phyloP scores from a whole-genome alignment of 176 grass and related monocot genomes.

The Juncus inflexus region DNA sequence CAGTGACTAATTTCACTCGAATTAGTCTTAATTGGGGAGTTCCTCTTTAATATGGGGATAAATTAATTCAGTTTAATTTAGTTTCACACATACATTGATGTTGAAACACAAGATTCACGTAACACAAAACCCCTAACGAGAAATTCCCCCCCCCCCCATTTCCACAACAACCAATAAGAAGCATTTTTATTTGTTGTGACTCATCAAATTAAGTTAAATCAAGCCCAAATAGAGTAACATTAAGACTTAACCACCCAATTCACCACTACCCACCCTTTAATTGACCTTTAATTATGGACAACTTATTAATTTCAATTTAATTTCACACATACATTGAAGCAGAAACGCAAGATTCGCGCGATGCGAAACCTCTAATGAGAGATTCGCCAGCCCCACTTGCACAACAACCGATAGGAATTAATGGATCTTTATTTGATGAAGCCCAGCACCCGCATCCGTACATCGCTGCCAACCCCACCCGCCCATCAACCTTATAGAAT shows the following conservation, averaged over 20 bases:
- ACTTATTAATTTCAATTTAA: too few relatives aligned
- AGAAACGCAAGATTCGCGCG: conserved; percentile 84
- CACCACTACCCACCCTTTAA: too few relatives aligned
- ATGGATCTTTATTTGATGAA: conserved; percentile 56
- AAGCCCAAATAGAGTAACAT: too few relatives aligned
- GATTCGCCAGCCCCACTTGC: conserved; percentile 86
- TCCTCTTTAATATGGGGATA: too few relatives aligned
- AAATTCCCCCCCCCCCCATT: conserved; percentile 84
- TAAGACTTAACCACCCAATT: too few relatives aligned
- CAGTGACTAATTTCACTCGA: too few relatives aligned
- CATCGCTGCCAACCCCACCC: conserved; percentile 91
- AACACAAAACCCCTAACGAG: conserved; percentile 87
- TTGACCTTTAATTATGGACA: too few relatives aligned
- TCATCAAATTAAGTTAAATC: conserved; percentile 39
- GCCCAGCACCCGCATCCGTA: conserved; percentile 95
- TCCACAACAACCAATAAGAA: conserved; percentile 63
- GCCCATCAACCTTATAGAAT: conserved; percentile 69
- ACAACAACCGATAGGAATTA: conserved; percentile 65
- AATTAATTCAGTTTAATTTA: too few relatives aligned
- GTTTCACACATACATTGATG: conserved; percentile 52
- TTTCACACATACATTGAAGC: conserved; percentile 53
- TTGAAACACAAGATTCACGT: conserved; percentile 81
- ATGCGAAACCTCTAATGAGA: conserved; percentile 85
- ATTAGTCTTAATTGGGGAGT: too few relatives aligned
- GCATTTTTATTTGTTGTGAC: conserved; percentile 58